Evolutionary conservation across 2,329 filamentous ascomycete species (phyloP), one percentile per base, ranked within the genome.

Genomic region (Cladophialophora bantiana): DNA sequence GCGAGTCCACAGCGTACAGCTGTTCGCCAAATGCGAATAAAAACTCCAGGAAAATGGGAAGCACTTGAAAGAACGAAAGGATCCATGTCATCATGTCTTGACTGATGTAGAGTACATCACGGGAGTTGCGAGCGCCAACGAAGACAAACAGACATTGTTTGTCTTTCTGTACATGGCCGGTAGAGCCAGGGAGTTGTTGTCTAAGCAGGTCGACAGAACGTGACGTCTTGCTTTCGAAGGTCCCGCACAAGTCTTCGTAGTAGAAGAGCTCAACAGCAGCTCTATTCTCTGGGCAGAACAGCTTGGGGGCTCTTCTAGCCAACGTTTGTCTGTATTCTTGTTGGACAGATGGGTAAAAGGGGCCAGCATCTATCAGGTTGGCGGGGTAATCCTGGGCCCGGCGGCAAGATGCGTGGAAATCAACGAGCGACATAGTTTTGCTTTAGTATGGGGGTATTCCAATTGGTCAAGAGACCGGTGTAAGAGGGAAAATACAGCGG

Each of bases 11-110:
- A 1, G 74, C 57, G 50, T 75, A 63, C 18, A 53, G 62, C 36
- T 76, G 69, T 13, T 61, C 40, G 6, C 77, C 77, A 61, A 76
- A 76, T 1, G 71, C 56, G 35, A 72, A 73, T 3, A 77, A 13
- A 35, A 77, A 75, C 34, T 77, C 76, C 13, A 78, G 56, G 58
- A 76, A 78, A 26, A 60, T 66, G 3, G 76, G 74, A 72, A 76
- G 76, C 4, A 77, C 74, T 72, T 78, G 77, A 58, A 75, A 72
- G 59, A 65, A 65, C 3, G 68, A 69, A 5, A 72, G 60, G n/a
- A 62, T 48, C 40, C 62, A 65, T 26, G 65, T 50, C 2, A 73
- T 40, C 72, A 75, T 73, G 12, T 69, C 63, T 36, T 58, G 64
- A 15, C 55, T 69, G 48, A 70, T 67, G 26, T 65, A 59, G 12